A percentile compares a stretch with the other conserved stretches of the same genome.
Evolutionary conservation across 2,329 filamentous ascomycete species (phyloP).

Genomic region (Lasiodiplodia gonubiensis): DNA sequence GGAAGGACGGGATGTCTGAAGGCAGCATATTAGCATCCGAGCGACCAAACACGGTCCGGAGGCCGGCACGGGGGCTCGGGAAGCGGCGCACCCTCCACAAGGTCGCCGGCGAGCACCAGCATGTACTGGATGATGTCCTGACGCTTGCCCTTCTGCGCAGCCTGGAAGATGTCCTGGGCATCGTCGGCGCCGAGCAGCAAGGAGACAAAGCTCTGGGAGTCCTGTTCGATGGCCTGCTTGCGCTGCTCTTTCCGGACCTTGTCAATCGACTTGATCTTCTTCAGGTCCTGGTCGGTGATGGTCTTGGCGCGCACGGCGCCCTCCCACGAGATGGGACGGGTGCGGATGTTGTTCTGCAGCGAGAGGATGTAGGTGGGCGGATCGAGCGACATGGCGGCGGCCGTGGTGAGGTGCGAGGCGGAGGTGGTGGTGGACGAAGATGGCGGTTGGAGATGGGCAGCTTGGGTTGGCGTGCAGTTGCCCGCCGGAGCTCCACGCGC

Average conservation of each 20-base stretch:
- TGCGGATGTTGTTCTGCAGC: conserved; percentile 95
- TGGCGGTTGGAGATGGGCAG: conserved; percentile 26
- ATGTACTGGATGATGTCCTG: conserved; percentile 94
- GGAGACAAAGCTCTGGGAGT: conserved; percentile 78
- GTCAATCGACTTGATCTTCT: conserved; percentile 95
- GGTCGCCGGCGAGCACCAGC: conserved; percentile 83
- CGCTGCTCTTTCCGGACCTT: conserved; percentile 93
- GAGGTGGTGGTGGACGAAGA: background rate
- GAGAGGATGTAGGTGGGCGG: conserved; percentile 86
- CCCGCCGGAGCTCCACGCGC: conserved; percentile 21
- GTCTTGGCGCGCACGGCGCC: conserved; percentile 91
- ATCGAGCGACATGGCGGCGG: conserved; percentile 78
- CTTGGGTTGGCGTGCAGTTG: conserved; percentile 23
- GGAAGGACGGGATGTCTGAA: conserved; percentile 78
- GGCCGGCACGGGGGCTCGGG: background rate
- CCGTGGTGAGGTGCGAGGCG: conserved; percentile 10
- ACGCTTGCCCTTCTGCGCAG: conserved; percentile 72
- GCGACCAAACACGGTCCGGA: background rate
- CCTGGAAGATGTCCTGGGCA: conserved; percentile 79
- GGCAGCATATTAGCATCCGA: background rate
- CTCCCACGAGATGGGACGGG: conserved; percentile 96
- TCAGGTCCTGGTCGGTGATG: conserved; percentile 90
- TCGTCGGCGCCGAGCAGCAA: conserved; percentile 75
- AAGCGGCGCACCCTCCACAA: conserved; percentile 73
- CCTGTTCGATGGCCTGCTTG: conserved; percentile 78